Evolutionary conservation across 2,329 filamentous ascomycete genomes (phyloP), one percentile per base, ranked within the genome.

Genomic region (Endocalyx cinctus): DNA sequence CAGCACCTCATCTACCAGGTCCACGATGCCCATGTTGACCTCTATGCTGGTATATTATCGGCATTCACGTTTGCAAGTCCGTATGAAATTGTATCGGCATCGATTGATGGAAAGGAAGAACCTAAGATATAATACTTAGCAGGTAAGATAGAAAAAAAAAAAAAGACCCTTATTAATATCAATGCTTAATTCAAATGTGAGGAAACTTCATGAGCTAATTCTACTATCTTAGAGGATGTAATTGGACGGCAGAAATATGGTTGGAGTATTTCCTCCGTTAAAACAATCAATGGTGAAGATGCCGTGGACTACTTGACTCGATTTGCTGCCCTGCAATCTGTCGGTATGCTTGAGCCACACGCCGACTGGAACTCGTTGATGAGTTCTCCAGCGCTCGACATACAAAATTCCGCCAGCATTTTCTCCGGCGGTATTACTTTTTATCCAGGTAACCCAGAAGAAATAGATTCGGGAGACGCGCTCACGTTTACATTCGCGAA

Each of bases 281-380:
- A 28, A 4, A 48, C 31, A 6, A 61, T 64, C 38, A 63, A 64
- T 37, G 51, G 50, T 8, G 20, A 45, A 17, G 42, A 51, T 17
- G 42, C 38, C 1, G 35, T 41, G 7, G 39, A 45, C 1, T 63
- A 50, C 30, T 37, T 64, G 16, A 47, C 39, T 6, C 16, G 40
- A 2, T 57, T 62, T 33, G 59, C 57, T 6, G 43, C 47, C 2
- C 34, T 50, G 1, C 60, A 67, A 25, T 50, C 59, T 0, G 25
- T 43, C 7, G 63, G 63, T 5, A 52, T 40, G 14, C 33, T 65
- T 5, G 64, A 68, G 29, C 51, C 52, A 2, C 53, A 68, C 34
- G 59, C 60, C 2, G 64, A 67, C 17, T 68, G 59, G 59, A 67
- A 67, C 33, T 35, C 55, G 6, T 38, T 62, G 25, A 55, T 62